Evolutionary conservation across 352 stramenopile species (phyloP).

Genomic region (Peronospora destructor): DNA sequence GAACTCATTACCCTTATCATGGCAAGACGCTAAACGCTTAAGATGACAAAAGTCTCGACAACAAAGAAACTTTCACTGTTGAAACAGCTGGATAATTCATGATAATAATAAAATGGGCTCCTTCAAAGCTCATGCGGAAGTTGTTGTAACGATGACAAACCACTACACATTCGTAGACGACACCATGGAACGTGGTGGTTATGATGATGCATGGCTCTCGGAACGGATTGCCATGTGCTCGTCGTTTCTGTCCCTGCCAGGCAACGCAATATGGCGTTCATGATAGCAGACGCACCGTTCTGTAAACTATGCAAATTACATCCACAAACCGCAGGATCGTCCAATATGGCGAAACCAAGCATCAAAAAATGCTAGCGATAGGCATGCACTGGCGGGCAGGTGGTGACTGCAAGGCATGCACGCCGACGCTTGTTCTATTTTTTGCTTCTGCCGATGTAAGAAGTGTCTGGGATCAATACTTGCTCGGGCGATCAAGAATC

Average conservation of each 20-base stretch:
- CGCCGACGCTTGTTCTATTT: neutral
- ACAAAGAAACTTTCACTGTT: no score
- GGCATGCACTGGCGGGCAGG: no score
- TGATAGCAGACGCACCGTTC: no score
- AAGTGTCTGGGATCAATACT: slow-evolving; percentile 27
- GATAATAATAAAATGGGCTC: no score
- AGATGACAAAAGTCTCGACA: no score
- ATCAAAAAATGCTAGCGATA: no score
- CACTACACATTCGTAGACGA: slow-evolving; percentile 65
- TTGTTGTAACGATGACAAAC: slow-evolving; percentile 44
- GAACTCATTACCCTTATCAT: no score
- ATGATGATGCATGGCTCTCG: slow-evolving; percentile 59
- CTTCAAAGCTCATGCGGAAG: slow-evolving; percentile 13
- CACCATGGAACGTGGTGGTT: slow-evolving; percentile 76
- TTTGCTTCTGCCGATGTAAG: neutral
- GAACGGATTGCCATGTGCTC: slow-evolving; percentile 75
- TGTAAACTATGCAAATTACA: slow-evolving; percentile 40
- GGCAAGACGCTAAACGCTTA: no score
- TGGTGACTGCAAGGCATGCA: neutral
- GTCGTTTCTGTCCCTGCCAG: slow-evolving; percentile 60
- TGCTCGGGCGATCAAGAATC: slow-evolving; percentile 62
- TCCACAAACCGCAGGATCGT: slow-evolving; percentile 61
- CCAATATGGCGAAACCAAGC: slow-evolving; percentile 32
- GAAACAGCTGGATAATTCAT: no score
- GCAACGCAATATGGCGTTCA: slow-evolving; percentile 44